Percentiles rank a stretch among this genome's conserved stretches.
These are phyloP conservation scores for Toxicodendron radicans DNA, from an alignment of 345 rosid genomes.

Conservation along the genomic window DNA sequence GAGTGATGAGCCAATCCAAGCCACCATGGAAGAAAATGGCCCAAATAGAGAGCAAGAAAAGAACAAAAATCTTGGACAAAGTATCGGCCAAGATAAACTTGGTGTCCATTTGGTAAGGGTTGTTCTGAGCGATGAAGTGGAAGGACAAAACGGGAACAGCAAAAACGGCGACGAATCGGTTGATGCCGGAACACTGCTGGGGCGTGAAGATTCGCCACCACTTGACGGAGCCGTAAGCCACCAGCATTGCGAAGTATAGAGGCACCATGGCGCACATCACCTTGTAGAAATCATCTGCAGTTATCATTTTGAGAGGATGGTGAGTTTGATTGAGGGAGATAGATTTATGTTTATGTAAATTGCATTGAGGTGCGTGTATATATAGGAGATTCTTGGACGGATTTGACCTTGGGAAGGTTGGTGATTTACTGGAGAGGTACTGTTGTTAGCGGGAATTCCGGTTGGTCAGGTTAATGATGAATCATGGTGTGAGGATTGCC, in stretches of 20 bases:
- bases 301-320: conserved; percentile 32
- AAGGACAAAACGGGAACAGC: conserved; percentile 54
- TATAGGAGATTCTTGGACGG: conserved; percentile 33
- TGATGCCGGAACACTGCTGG: conserved; percentile 53
- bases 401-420: conserved; percentile 17
- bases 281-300: conserved; percentile 43
- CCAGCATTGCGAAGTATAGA: conserved; percentile 37
- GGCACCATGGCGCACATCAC: conserved; percentile 60
- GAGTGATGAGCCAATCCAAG: conserved; percentile 54
- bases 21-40: conserved; percentile 32
- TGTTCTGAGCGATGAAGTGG: conserved; percentile 50
- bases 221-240: conserved; percentile 53
- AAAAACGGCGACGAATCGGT: conserved; percentile 48
- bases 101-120: conserved; percentile 53
- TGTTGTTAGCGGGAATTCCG: conserved; percentile 31
- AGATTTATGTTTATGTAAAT: neutral
- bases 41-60: conserved; percentile 32
- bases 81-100: conserved; percentile 51
- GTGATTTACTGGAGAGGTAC: conserved; percentile 18
- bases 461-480: conserved; percentile 26
- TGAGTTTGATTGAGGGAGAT: conserved; percentile 1
- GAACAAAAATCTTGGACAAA: conserved; percentile 36
- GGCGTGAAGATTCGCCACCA: conserved; percentile 59
- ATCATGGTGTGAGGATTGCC: neutral
- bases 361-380: conserved; percentile 21